Conservation (phyloP, 306 rosid species). For the Vigna trinervia region DNA sequence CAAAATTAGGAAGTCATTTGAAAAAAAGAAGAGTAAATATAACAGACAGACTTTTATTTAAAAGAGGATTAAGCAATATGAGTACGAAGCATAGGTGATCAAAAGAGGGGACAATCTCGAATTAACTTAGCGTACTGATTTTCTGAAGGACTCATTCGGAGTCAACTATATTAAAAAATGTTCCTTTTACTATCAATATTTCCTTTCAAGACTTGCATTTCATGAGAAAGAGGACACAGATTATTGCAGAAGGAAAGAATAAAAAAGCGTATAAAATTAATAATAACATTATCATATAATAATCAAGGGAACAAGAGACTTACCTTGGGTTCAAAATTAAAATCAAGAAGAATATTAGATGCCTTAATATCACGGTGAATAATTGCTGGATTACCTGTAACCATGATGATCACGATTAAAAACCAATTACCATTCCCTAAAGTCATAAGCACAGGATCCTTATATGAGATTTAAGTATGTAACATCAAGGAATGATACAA, state of each 20-base stretch:
- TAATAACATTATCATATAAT: neutral
- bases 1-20: neutral
- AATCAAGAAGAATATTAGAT: slow-evolving; percentile 67
- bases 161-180: neutral
- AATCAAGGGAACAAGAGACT: neutral
- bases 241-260: neutral
- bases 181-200: neutral
- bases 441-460: neutral
- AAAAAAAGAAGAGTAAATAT: neutral
- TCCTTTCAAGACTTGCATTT: neutral
- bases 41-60: neutral
- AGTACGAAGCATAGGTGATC: too few species aligned
- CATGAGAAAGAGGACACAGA: neutral
- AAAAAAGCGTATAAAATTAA: neutral
- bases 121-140: neutral
- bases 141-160: neutral
- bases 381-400: slow-evolving; percentile 60
- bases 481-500: neutral
- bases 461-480: neutral
- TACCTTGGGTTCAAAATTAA: slow-evolving; percentile 62
- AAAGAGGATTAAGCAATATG: neutral
- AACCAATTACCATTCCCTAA: neutral
- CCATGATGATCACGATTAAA: slow-evolving; percentile 28
- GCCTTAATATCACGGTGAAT: slow-evolving; percentile 74
- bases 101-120: too few species aligned